Evolutionary conservation across 1,139 yeast species (phyloP).

Genomic region (Magnusiomyces tetraspermus): DNA sequence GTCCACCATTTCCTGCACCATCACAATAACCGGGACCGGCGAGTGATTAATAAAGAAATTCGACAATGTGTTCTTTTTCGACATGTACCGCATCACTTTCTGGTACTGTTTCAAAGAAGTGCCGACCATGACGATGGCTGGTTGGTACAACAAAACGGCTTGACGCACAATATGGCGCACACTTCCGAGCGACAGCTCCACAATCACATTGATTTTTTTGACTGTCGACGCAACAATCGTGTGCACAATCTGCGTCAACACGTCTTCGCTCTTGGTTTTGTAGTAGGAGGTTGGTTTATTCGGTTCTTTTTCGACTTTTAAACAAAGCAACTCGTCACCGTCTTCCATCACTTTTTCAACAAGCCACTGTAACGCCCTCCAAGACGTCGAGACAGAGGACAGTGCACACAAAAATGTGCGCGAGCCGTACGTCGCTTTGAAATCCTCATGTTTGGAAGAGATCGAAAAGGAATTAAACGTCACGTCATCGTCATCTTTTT

Average conservation of each 20-base stretch:
- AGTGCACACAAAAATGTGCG: constrained; percentile 20
- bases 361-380: constrained; percentile 22
- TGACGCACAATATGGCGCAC: constrained; percentile 24
- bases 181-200: constrained; percentile 25
- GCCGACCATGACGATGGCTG: constrained; percentile 24
- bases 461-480: constrained; percentile 22
- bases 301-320: constrained; percentile 17
- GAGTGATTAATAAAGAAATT: constrained; percentile 23
- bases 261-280: constrained; percentile 19
- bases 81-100: constrained; percentile 19
- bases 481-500: constrained; percentile 9
- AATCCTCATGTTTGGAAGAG: constrained; percentile 21
- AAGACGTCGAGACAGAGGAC: constrained; percentile 12
- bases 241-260: constrained; percentile 17
- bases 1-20: constrained; percentile 5
- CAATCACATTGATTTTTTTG: constrained; percentile 21
- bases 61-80: constrained; percentile 19
- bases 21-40: constrained; percentile 21
- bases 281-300: constrained; percentile 10
- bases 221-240: constrained; percentile 15
- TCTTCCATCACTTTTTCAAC: constrained; percentile 21
- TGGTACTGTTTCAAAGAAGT: constrained; percentile 20
- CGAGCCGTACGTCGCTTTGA: constrained; percentile 18
- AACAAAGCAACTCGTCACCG: constrained; percentile 26
- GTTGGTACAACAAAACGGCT: constrained; percentile 24